Base-by-base conservation (phyloP, 768 basidiomycete species). In the Hypholoma fasciculare region DNA sequence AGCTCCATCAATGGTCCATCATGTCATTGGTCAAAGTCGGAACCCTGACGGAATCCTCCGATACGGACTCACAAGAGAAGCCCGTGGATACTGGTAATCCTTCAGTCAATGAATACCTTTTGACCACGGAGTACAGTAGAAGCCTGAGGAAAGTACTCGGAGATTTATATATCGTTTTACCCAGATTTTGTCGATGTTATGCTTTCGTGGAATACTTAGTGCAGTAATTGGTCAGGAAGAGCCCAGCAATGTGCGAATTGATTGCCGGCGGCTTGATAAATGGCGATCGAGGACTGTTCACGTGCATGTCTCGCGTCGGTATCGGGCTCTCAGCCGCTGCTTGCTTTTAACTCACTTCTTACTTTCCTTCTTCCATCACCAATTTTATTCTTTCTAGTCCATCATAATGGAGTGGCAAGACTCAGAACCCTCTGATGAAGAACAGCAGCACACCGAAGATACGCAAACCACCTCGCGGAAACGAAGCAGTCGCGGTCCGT, bases 361-460 rank as follows among this genome's bases (percentile, higher is more conserved):
- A 59, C 60, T 60, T 61, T 63, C 59, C 57, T 62, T 62, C 44
- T 65, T 60, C 62, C 66, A 65, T 58, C 49, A 60, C 54, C 49
- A 44, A 60, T 46, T 57, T 63, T 53, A 61, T 58, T 57, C 61
- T 51, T 60, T 54, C 55, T 54, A 34, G 47, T 39, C 30, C 38
- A 26, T 16, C 47, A 53, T 49, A 51, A 83, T 83, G 82, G 79
- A 81, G 26, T 86, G 82, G 81, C 80, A 75, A 57, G 84, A 85
- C 61, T 84, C 85, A 4, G 86, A 87, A 42, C 76, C 72, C 50
- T 86, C 86, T 20, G 85, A 87, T 34, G 85, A 86, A 54, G 85
- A 86, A 42, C 63, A 69, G 14, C 70, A 66, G 19, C 70, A 69
- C 14, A 62, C 65, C 47, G 66, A 69, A 20, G 82, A 82, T 27